These are phyloP conservation scores for Chaetomium olivaceum DNA, from an alignment of 2,329 filamentous ascomycete genomes.

Conservation along the genomic window DNA sequence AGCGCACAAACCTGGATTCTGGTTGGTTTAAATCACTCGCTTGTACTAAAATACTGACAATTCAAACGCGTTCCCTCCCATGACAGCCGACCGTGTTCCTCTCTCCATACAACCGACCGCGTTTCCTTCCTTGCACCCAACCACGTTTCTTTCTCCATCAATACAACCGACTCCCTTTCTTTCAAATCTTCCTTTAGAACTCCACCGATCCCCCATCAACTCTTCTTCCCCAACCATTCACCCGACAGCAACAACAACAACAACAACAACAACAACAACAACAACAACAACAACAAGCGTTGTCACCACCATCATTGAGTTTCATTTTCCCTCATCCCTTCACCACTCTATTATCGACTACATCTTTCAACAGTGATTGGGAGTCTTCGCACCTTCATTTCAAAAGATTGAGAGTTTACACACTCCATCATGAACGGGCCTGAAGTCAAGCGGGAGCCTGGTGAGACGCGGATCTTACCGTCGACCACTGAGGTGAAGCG, in stretches of 20 bases:
- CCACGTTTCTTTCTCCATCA: too few species aligned
- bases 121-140: not conserved
- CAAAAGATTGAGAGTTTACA: not conserved
- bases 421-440: not conserved
- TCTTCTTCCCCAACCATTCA: not conserved
- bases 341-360: not conserved
- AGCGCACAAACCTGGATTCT: not conserved
- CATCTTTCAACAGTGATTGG: not conserved
- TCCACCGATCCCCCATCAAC: not conserved
- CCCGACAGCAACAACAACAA: not conserved
- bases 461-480: not conserved
- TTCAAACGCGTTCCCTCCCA: too few species aligned
- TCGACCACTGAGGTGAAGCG: not conserved
- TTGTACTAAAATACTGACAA: not conserved
- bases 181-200: not conserved
- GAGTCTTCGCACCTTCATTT: not conserved
- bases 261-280: too few species aligned
- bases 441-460: slow-evolving; percentile 2
- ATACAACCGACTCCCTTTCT: too few species aligned
- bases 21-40: not conserved
- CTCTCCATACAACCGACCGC: not conserved
- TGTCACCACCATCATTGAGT: not conserved
- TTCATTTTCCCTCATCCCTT: not conserved
- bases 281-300: too few species aligned
- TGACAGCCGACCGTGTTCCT: too few species aligned